Evolutionary conservation across 805 yeast species (phyloP), one percentile per base, ranked within the genome.

Genomic region (Yarrowia sp.): DNA sequence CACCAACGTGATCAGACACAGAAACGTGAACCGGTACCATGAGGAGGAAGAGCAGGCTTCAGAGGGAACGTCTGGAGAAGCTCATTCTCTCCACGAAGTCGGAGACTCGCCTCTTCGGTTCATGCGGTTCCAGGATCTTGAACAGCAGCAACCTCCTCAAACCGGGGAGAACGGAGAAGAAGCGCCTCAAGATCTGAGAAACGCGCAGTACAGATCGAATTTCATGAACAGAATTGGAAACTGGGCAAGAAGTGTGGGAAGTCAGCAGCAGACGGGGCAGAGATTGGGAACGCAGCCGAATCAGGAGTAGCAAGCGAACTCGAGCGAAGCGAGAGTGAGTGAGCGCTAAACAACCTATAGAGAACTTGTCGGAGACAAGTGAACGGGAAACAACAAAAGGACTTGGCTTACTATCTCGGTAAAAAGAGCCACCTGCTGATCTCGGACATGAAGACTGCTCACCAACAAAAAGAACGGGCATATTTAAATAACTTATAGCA

Each of bases 401-500:
- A n/a, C 2, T 7, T n/a, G n/a, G 6, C 30, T 3, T 3, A 24
- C 3, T 24, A 5, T 24, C 30, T 24, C 30, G 30, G 30, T 5
- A n/a, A n/a, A n/a, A n/a, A n/a, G 3, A 24, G 30, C 30, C 30
- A 24, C 30, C 3, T 24, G 30, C 3, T 5, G 0, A 2, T 2
- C 30, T 24, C 30, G 30, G 30, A 24, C 30, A 24, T 24, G 30
- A n/a, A n/a, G n/a, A 24, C 30, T 24, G 30, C 30, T 24, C 30
- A 24, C 3, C 5, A 24, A 24, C 30, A 24, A 24, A 24, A 24
- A n/a, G 15, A 30, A 10, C n/a, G 15, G 34, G 55, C 60, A 38
- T 53, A 53, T 53, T 53, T 53, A 38, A 38, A 36, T 53, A 38
- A 53, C 60, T 50, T 50, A 53, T 53, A 53, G 60, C 60, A 47